Percentiles rank a stretch among this genome's conserved stretches.
These are phyloP conservation scores for Vaccinium myrtillus DNA, from an alignment of 148 eudicot genomes.

Conservation along the genomic window DNA sequence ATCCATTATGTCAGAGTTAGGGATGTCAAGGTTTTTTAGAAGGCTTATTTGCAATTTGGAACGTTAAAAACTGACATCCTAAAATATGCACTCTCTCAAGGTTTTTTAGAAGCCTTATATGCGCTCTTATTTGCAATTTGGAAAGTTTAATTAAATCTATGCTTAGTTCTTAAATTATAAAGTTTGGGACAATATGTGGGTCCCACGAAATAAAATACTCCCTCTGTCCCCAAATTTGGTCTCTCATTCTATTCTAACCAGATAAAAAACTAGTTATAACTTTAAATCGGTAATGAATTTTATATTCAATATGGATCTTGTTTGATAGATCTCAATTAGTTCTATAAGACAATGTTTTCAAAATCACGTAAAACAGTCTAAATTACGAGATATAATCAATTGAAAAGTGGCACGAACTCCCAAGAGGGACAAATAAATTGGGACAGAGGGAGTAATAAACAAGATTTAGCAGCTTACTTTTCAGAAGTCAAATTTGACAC, in stretches of 20 bases:
- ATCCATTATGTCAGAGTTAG: not conserved
- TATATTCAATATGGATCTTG: no score
- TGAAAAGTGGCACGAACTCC: no score
- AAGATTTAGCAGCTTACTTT: not conserved
- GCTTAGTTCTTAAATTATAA: not conserved
- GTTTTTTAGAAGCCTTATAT: not conserved
- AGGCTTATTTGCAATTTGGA: slow-evolving; percentile 1
- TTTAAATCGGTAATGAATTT: no score
- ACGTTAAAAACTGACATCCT: not conserved
- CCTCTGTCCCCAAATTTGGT: no score
- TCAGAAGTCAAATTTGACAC: not conserved
- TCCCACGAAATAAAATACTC: not conserved
- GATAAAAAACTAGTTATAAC: no score
- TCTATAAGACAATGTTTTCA: no score
- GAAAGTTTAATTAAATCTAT: not conserved
- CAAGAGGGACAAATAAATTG: no score
- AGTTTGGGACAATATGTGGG: not conserved
- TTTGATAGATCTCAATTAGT: no score
- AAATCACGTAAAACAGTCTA: no score
- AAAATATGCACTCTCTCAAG: not conserved
- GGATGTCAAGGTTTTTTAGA: not conserved
- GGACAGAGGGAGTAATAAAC: not conserved
- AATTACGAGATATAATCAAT: no score
- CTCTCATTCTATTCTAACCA: no score
- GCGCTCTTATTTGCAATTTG: not conserved